Evolutionary conservation across 345 rosid species (phyloP), one percentile per base, ranked within the genome.

Genomic region (Boechera stricta): DNA sequence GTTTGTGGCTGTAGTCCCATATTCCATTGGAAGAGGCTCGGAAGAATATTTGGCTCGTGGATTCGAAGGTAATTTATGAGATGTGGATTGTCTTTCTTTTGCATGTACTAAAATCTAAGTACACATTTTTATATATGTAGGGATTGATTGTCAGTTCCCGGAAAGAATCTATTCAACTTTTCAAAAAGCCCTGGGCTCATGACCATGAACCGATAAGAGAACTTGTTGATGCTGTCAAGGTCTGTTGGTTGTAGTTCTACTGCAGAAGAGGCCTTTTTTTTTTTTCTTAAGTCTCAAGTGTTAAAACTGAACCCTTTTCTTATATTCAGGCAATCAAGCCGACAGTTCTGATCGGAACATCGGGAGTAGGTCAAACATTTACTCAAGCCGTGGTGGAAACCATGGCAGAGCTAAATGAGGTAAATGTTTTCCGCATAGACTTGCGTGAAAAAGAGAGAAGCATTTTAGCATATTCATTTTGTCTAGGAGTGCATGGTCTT

Each of bases 111-210:
- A 13, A 64, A 28, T 36, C 76, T 51, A 74, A 75, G 28, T 42
- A 31, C 77, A 69, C 42, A 11, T 64, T 3, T 21, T 10, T 26
- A 59, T 79, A 35, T 12, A 15, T 77, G 62, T 81, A 94, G 98
- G 98, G 97, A 38, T 82, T 94, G 85, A 90, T 92, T 73, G 97
- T 92, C 71, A 84, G 85, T 75, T 94, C 92, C 26, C 97, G 98
- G 28, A 76, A 60, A 44, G 97, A 92, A 66, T 85, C 97, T 26
- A 85, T 94, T 67, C 98, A 92, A 69, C 98, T 89, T 78, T 94
- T 94, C 86, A 94, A 94, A 86, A 91, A 85, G 84, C 97, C 97
- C 3, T 94, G 97, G 98, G 97, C 98, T 54, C 97, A 94, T 76
- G 91, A 92, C 15, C 95, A 92, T 66, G 85, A 90, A 64, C 97